Evolutionary conservation across 1,284 basidiomycete genomes (phyloP).

Genomic region (Malassezia furfur): DNA sequence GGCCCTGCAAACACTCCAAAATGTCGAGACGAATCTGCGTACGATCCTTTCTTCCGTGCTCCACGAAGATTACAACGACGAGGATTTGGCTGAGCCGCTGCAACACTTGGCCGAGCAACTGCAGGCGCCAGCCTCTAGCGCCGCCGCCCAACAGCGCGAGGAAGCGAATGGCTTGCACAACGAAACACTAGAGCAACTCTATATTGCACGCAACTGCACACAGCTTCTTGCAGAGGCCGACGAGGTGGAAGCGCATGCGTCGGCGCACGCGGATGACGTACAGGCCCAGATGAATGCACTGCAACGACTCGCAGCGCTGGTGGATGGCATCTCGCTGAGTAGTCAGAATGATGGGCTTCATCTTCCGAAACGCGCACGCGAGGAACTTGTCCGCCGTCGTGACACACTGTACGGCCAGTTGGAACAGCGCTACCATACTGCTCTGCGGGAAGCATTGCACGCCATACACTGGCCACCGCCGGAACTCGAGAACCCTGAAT

Average conservation of each 20-base stretch:
- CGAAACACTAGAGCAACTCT: neutral
- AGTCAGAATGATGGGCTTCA: neutral
- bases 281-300: neutral
- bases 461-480: slow-evolving; percentile 9
- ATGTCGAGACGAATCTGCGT: slow-evolving; percentile 2
- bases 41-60: neutral
- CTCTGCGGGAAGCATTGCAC: slow-evolving; percentile 2
- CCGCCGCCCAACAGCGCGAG: neutral
- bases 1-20: slow-evolving; percentile 1
- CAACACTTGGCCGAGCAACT: neutral
- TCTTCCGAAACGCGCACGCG: neutral
- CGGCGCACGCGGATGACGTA: neutral
- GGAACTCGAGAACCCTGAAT: slow-evolving; percentile 7
- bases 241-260: neutral
- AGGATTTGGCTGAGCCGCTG: slow-evolving; percentile 5
- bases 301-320: neutral
- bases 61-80: slow-evolving; percentile 3
- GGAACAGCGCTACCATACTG: neutral
- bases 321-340: neutral
- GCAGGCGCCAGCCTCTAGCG: neutral
- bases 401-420: slow-evolving; percentile 1
- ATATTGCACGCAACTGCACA: slow-evolving; percentile 11
- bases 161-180: neutral
- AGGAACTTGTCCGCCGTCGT: neutral
- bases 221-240: slow-evolving; percentile 9